A percentile compares a stretch with the other conserved stretches of the same genome.
Evolutionary conservation across 2,329 filamentous ascomycete species (phyloP).

Genomic region (Pyricularia sp.): DNA sequence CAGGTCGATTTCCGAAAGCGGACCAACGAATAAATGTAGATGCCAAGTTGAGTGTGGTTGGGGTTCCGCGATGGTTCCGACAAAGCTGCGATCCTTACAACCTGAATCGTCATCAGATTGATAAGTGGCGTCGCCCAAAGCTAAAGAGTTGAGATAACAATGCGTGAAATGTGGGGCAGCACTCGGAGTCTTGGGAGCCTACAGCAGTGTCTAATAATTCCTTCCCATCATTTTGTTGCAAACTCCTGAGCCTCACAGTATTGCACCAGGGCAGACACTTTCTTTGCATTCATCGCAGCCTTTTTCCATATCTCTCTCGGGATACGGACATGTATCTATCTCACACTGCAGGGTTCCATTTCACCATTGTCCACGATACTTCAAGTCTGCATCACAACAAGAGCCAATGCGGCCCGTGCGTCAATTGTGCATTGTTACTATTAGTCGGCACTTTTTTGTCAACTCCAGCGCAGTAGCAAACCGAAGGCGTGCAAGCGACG

Average conservation of each 20-base stretch:
- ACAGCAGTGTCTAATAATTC: not conserved
- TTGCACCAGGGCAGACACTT: not conserved
- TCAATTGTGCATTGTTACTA: constrained; percentile 1
- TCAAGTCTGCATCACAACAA: not conserved
- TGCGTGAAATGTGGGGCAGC: not conserved
- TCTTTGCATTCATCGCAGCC: not conserved
- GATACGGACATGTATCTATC: not conserved
- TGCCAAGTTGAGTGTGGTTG: not conserved
- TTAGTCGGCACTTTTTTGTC: not conserved
- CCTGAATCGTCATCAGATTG: not conserved
- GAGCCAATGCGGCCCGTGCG: not conserved
- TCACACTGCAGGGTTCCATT: not conserved
- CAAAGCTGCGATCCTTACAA: not conserved
- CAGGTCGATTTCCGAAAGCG: not conserved
- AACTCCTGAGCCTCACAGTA: not conserved
- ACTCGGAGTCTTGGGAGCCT: no score
- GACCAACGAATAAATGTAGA: not conserved
- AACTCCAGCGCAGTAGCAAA: not conserved
- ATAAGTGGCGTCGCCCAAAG: not conserved
- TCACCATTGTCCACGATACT: not conserved
- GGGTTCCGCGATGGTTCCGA: not conserved
- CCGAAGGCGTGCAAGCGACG: not conserved
- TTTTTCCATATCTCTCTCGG: not conserved
- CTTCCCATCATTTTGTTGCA: no score
- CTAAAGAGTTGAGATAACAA: not conserved